Evolutionary conservation across 2,329 filamentous ascomycete genomes (phyloP), one percentile per base, ranked within the genome.

Genomic region (Phaeophleospora eucalypticola): DNA sequence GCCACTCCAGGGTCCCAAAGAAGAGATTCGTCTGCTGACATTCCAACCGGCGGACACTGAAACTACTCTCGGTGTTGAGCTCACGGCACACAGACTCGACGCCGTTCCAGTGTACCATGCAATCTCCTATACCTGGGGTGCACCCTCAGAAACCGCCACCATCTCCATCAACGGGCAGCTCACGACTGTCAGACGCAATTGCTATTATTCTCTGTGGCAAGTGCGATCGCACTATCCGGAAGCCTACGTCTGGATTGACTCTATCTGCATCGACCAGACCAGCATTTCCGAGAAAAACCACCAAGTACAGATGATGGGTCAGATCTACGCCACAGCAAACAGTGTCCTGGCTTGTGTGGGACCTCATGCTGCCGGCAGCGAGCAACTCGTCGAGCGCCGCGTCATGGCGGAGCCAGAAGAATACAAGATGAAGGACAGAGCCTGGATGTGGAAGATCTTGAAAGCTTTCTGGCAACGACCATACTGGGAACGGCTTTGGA

Each of bases 111-210:
- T n/a, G n/a, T n/a, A n/a, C n/a, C n/a, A n/a, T n/a, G n/a, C n/a
- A n/a, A n/a, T n/a, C n/a, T n/a, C n/a, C n/a, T n/a, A n/a, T n/a
- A n/a, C n/a, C n/a, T n/a, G n/a, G n/a, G n/a, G n/a, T n/a, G n/a
- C n/a, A n/a, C n/a, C n/a, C n/a, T n/a, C n/a, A n/a, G n/a, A n/a
- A n/a, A n/a, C n/a, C n/a, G n/a, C n/a, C n/a, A n/a, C 16, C 16
- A 39, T 39, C 15, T 6, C 4, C 4, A 18, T 39, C 15, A 18
- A 39, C n/a, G 36, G 16, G 4, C 4, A 24, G 20, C 18, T 8
- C 4, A 21, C 14, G 14, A 18, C 18, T 9, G 9, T 77, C 72
- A 81, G 69, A 80, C 81, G 65, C 77, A 39, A 39, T 39, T 39
- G 36, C 20, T 24, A 15, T 14, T n/a, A 39, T 18, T n/a, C 36